Conservation (phyloP, 2,329 filamentous ascomycete genomes). For the Amesomyces nigricolor region DNA sequence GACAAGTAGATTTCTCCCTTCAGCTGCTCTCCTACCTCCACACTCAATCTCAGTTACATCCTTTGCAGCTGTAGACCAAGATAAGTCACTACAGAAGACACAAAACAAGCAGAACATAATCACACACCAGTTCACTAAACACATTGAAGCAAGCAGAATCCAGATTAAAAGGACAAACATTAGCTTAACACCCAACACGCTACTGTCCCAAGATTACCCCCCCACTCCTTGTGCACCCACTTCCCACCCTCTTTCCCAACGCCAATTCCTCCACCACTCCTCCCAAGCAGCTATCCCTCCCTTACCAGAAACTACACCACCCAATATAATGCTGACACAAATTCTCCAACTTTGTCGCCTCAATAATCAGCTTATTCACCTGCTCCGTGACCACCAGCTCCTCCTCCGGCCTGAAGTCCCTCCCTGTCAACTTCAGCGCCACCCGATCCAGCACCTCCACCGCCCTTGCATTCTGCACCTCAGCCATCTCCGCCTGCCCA, state of each 20-base stretch:
- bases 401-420: slow-evolving; percentile 81
- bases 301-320: slow-evolving; percentile 95
- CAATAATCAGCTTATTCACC: slow-evolving; percentile 88
- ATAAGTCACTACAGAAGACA: too few relatives aligned
- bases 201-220: too few relatives aligned
- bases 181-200: too few relatives aligned
- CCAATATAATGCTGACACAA: slow-evolving; percentile 98
- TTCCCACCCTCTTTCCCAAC: not conserved
- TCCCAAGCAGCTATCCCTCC: not conserved
- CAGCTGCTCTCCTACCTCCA: too few relatives aligned
- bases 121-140: too few relatives aligned
- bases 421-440: slow-evolving; percentile 89
- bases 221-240: too few relatives aligned
- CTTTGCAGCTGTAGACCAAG: too few relatives aligned
- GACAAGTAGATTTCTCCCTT: too few relatives aligned
- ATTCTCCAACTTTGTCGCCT: slow-evolving; percentile 96
- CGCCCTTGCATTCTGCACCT: slow-evolving; percentile 89
- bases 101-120: too few relatives aligned
- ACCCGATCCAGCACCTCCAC: slow-evolving; percentile 88
- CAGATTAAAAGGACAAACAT: too few relatives aligned
- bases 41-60: too few relatives aligned
- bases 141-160: too few relatives aligned
- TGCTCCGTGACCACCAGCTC: slow-evolving; percentile 82
- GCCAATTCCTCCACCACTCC: not conserved
- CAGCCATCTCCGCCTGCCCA: slow-evolving; percentile 44